A percentile compares a stretch with the other conserved stretches of the same genome.
phyloP scores from a whole-genome alignment of 257 asterid species.

The Vinca minor region DNA sequence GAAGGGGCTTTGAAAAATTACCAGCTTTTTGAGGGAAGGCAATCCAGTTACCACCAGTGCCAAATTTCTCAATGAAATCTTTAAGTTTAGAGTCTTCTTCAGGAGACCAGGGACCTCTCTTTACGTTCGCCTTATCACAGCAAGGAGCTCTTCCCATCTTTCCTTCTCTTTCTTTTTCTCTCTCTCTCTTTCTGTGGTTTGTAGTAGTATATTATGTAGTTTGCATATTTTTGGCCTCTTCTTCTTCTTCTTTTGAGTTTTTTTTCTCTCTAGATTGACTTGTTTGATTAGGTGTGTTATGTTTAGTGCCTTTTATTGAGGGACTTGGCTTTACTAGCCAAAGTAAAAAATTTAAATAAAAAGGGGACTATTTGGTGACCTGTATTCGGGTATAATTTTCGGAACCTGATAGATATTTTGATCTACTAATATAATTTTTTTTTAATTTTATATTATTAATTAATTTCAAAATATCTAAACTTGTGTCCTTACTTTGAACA shows the following conservation, averaged over 20 bases:
- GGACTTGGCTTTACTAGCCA: constrained; percentile 17
- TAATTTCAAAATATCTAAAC: too few species aligned
- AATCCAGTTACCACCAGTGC: constrained; percentile 83
- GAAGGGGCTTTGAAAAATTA: constrained; percentile 9
- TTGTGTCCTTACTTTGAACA: too few species aligned
- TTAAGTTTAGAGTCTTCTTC: constrained; percentile 88
- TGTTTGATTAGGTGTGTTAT: constrained; percentile 17
- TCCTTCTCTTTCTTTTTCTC: constrained; percentile 19
- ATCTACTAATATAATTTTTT: too few species aligned
- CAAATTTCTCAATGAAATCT: constrained; percentile 62
- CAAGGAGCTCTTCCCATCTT: constrained; percentile 95
- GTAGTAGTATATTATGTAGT: constrained; percentile 1
- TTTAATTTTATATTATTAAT: too few species aligned
- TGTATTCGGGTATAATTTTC: constrained; percentile 39
- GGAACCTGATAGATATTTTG: too few species aligned
- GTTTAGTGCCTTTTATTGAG: constrained; percentile 23
- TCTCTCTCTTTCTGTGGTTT: constrained; percentile 16
- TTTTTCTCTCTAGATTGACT: constrained; percentile 17
- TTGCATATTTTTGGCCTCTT: constrained; percentile 15
- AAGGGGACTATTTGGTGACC: constrained; percentile 6
- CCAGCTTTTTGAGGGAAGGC: constrained; percentile 89
- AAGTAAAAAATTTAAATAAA: too few species aligned
- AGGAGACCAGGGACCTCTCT: constrained; percentile 96
- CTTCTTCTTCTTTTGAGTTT: constrained; percentile 7
- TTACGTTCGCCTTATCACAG: constrained; percentile 86